These are phyloP conservation scores for Graphilbum ipis-grandicollis DNA, from an alignment of 2,329 filamentous ascomycete species.

Conservation along the genomic window DNA sequence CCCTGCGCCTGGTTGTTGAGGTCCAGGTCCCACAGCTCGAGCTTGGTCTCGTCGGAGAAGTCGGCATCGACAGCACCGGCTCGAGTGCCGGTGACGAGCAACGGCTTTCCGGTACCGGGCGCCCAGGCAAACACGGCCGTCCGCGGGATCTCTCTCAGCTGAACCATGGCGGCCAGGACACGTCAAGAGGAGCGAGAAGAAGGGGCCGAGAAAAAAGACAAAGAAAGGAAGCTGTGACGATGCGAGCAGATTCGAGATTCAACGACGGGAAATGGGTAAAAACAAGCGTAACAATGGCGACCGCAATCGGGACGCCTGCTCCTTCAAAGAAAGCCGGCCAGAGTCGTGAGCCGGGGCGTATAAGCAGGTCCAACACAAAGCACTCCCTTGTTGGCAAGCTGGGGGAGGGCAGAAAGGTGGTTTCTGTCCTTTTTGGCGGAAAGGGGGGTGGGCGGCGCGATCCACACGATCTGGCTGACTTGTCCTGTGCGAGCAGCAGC, in stretches of 20 bases:
- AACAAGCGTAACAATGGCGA: too few relatives aligned
- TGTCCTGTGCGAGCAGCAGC: slow-evolving; percentile 7
- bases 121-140: slow-evolving; percentile 98
- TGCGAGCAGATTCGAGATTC: background rate
- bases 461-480: slow-evolving; percentile 6
- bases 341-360: background rate
- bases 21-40: slow-evolving; percentile 90
- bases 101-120: slow-evolving; percentile 57
- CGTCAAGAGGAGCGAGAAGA: background rate
- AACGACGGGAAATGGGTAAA: background rate
- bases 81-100: slow-evolving; percentile 84
- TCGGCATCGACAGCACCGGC: slow-evolving; percentile 92
- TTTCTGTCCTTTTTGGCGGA: slow-evolving; percentile 6
- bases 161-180: slow-evolving; percentile 56
- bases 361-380: too few relatives aligned
- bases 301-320: background rate
- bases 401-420: slow-evolving; percentile 1
- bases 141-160: slow-evolving; percentile 86
- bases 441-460: background rate
- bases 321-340: background rate
- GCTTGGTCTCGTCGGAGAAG: slow-evolving; percentile 91
- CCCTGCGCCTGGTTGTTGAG: slow-evolving; percentile 60
- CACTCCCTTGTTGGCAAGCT: background rate
- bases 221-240: background rate
- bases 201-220: background rate